Percentiles rank a stretch among this genome's conserved stretches.
Evolutionary conservation across 768 basidiomycete genomes (phyloP).

Genomic region (Cystofilobasidium macerans): DNA sequence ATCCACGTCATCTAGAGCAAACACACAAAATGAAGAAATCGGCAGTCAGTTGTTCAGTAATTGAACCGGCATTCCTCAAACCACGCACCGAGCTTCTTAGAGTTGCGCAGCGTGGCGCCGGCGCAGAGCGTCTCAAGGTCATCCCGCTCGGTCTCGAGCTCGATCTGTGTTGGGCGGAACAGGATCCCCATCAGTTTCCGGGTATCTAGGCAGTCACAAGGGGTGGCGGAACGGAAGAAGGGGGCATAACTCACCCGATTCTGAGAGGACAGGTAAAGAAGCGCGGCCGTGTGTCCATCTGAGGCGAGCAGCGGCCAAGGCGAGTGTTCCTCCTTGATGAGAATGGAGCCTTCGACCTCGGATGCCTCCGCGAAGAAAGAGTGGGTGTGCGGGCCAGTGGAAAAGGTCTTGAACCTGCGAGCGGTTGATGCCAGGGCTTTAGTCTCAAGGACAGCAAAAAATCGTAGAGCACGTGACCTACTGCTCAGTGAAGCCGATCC

Average conservation of each 20-base stretch:
- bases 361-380: slow-evolving; percentile 19
- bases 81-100: slow-evolving; percentile 25
- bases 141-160: slow-evolving; percentile 9
- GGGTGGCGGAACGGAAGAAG: background rate
- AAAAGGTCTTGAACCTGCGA: slow-evolving; percentile 1
- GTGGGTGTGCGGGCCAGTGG: background rate
- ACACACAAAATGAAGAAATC: too few relatives aligned
- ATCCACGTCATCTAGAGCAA: slow-evolving; percentile 18
- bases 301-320: slow-evolving; percentile 21
- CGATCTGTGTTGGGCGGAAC: background rate
- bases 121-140: background rate
- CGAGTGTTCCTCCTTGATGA: slow-evolving; percentile 17
- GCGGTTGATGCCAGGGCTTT: background rate
- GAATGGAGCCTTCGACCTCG: background rate
- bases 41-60: too few relatives aligned
- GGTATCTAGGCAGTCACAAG: background rate
- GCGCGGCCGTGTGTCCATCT: slow-evolving; percentile 16
- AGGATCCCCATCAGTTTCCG: background rate
- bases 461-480: background rate
- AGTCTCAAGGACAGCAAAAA: background rate
- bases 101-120: slow-evolving; percentile 2
- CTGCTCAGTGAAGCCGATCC: background rate
- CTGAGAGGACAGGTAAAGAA: slow-evolving; percentile 1
- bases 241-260: background rate
- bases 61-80: too few relatives aligned